Evolutionary conservation across 2,329 filamentous ascomycete genomes (phyloP).

Genomic region (Pestalotiopsis sp.): DNA sequence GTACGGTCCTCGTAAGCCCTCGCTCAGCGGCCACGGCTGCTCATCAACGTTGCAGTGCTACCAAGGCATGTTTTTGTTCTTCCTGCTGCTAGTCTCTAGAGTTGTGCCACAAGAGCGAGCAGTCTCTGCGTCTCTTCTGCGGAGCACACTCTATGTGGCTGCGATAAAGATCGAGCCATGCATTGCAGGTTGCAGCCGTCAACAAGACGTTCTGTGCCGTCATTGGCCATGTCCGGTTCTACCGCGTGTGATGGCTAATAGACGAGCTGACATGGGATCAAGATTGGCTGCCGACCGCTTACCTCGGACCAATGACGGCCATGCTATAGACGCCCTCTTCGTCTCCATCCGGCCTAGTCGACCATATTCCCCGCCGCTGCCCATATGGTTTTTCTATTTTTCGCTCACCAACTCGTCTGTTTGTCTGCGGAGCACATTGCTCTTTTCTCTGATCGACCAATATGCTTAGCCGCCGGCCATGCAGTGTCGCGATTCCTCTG

Average conservation of each 20-base stretch:
- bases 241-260: conserved; percentile 36
- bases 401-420: conserved; percentile 14
- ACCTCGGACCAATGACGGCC: conserved; percentile 34
- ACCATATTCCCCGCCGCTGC: conserved; percentile 17
- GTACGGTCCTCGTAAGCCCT: conserved; percentile 14
- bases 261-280: conserved; percentile 23
- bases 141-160: neutral
- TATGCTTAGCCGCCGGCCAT: conserved; percentile 44
- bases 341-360: conserved; percentile 35
- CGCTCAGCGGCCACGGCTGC: conserved; percentile 14
- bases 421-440: conserved; percentile 24
- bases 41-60: conserved; percentile 11
- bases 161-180: conserved; percentile 15
- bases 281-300: conserved; percentile 32
- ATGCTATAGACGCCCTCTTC: conserved; percentile 45
- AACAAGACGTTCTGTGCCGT: conserved; percentile 21
- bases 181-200: conserved; percentile 24
- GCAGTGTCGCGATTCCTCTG: conserved; percentile 34
- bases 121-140: neutral
- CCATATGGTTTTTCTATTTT: conserved; percentile 26
- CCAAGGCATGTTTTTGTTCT: conserved; percentile 13
- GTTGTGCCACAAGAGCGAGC: neutral
- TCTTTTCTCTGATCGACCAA: conserved; percentile 23
- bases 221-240: conserved; percentile 26
- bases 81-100: conserved; percentile 4